These are phyloP conservation scores for Atkinsonella hypoxylon DNA, from an alignment of 2,329 filamentous ascomycete species.

Conservation along the genomic window DNA sequence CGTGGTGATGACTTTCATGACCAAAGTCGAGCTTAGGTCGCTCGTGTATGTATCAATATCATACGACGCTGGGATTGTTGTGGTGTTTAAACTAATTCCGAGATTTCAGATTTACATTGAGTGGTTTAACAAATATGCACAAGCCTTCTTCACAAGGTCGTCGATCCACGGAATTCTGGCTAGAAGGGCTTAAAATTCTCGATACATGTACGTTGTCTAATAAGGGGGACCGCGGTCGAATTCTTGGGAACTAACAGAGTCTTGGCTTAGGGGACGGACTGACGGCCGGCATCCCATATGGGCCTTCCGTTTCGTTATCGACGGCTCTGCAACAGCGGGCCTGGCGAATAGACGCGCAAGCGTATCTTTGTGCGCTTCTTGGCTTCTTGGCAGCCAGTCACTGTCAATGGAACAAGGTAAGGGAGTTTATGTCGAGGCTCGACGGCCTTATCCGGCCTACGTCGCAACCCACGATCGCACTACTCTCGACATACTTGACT, in stretches of 20 bases:
- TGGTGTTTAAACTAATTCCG: conserved; percentile 8
- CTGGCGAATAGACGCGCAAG: conserved; percentile 55
- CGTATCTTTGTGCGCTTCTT: conserved; percentile 59
- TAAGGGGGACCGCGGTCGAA: neutral
- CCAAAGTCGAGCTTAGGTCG: conserved; percentile 44
- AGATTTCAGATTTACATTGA: conserved; percentile 37
- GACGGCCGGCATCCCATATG: conserved; percentile 24
- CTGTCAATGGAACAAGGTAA: conserved; percentile 57
- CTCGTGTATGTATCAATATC: conserved; percentile 33
- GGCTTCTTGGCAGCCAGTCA: conserved; percentile 58
- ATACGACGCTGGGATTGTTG: too few relatives aligned
- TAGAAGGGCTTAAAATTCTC: conserved; percentile 31
- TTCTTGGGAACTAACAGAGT: neutral
- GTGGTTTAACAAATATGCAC: conserved; percentile 35
- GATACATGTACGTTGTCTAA: conserved; percentile 31
- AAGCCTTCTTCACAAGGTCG: conserved; percentile 22
- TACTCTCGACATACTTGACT: conserved; percentile 57
- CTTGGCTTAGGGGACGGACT: conserved; percentile 21
- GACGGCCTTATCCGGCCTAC: conserved; percentile 29
- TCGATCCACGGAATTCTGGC: conserved; percentile 28
- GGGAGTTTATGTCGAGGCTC: conserved; percentile 42
- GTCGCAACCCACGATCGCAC: conserved; percentile 27
- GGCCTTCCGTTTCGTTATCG: conserved; percentile 38
- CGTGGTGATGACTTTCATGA: conserved; percentile 48
- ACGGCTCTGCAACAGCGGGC: conserved; percentile 45